Percentiles rank a stretch among this genome's conserved stretches.
These are phyloP conservation scores for Pistacia integerrima DNA, from an alignment of 345 rosid species.

Conservation along the genomic window DNA sequence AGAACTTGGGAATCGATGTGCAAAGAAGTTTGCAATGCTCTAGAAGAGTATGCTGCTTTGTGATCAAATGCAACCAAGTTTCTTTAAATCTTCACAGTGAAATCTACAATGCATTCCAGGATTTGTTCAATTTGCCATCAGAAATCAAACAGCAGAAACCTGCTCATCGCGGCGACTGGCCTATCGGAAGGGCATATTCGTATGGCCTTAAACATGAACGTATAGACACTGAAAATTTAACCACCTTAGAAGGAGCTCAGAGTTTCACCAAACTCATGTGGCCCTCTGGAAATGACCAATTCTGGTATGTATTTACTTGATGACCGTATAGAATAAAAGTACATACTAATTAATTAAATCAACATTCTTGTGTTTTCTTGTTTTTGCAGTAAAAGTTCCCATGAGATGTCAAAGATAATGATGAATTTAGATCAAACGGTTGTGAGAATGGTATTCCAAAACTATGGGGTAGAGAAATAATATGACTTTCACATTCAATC, in stretches of 20 bases:
- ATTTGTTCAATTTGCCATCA: not conserved
- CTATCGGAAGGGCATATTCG: not conserved
- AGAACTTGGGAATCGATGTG: not conserved
- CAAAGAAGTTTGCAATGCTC: conserved; percentile 6
- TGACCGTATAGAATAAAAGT: no score
- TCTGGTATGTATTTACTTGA: not conserved
- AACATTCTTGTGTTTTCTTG: not conserved
- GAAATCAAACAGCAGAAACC: not conserved
- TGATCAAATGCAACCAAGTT: not conserved
- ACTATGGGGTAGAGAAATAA: conserved; percentile 28
- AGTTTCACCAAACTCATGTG: not conserved
- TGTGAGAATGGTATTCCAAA: conserved; percentile 32
- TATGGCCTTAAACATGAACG: not conserved
- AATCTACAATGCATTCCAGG: not conserved
- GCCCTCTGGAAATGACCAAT: not conserved
- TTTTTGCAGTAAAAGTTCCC: conserved; percentile 21
- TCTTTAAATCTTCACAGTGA: not conserved
- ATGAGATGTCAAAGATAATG: not conserved
- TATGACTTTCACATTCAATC: conserved; percentile 25
- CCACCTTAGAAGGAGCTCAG: not conserved
- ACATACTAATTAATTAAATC: not conserved
- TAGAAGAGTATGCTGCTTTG: conserved; percentile 10
- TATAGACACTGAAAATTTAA: not conserved
- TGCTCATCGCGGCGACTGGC: not conserved
- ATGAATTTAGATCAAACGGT: conserved; percentile 4